Evolutionary conservation across 2,329 filamentous ascomycete species (phyloP).

Genomic region (Trichothecium roseum): DNA sequence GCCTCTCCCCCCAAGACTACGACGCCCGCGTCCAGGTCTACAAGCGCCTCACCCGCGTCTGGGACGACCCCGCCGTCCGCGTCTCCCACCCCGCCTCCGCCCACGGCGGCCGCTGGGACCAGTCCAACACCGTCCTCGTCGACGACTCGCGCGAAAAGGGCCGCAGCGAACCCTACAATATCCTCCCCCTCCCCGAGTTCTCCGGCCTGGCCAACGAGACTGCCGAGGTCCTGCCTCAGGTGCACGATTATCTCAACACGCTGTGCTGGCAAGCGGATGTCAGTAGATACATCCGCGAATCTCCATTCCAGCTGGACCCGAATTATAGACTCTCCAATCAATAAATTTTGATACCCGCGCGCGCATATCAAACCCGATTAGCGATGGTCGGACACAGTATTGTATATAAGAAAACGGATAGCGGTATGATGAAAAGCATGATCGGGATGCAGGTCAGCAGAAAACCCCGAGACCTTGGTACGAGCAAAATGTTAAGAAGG

Average conservation of each 20-base stretch:
- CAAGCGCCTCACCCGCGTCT: slow-evolving; percentile 69
- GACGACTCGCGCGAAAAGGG: slow-evolving; percentile 81
- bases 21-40: slow-evolving; percentile 70
- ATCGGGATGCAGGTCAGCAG: too few relatives aligned
- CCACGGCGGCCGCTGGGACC: slow-evolving; percentile 50
- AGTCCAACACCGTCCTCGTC: slow-evolving; percentile 79
- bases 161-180: slow-evolving; percentile 70
- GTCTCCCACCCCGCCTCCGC: slow-evolving; percentile 31
- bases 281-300: slow-evolving; percentile 45
- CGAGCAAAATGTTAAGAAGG: too few relatives aligned
- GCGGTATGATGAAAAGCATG: too few relatives aligned
- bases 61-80: slow-evolving; percentile 41
- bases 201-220: slow-evolving; percentile 30
- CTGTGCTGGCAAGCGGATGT: slow-evolving; percentile 47
- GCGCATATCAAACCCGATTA: too few relatives aligned
- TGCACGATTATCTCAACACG: slow-evolving; percentile 51
- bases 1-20: slow-evolving; percentile 56
- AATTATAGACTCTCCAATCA: slow-evolving; percentile 13
- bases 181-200: slow-evolving; percentile 75
- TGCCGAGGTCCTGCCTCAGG: slow-evolving; percentile 39
- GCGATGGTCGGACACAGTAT: too few relatives aligned
- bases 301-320: slow-evolving; percentile 35
- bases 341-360: too few relatives aligned
- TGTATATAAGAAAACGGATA: too few relatives aligned
- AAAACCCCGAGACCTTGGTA: too few relatives aligned